Conservation (phyloP, 768 basidiomycete genomes). For the Auricularia sp. region DNA sequence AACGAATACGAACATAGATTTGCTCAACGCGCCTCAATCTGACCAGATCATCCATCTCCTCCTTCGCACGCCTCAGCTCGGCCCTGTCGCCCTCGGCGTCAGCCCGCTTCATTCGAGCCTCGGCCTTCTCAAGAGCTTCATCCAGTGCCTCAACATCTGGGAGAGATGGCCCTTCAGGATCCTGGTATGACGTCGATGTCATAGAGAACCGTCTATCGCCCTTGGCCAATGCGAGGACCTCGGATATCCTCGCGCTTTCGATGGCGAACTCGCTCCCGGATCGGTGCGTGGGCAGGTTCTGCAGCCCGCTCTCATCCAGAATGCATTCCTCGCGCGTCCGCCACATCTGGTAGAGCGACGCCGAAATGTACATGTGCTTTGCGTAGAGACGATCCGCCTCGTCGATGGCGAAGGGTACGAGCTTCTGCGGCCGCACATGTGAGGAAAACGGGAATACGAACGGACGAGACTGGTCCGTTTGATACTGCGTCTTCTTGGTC, state of each 20-base stretch:
- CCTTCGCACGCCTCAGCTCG: constrained; percentile 54
- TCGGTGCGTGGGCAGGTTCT: constrained; percentile 45
- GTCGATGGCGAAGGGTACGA: constrained; percentile 93
- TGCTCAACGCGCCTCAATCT: constrained; percentile 82
- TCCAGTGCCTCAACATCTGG: constrained; percentile 65
- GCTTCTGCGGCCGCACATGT: constrained; percentile 36
- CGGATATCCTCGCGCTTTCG: constrained; percentile 7
- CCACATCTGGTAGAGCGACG: constrained; percentile 91
- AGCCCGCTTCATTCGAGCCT: constrained; percentile 38
- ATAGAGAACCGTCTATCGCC: not conserved
- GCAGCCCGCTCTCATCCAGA: constrained; percentile 82
- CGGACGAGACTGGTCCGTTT: constrained; percentile 88
- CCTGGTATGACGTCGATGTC: constrained; percentile 35
- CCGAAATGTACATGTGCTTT: constrained; percentile 81
- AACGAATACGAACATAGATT: constrained; percentile 63
- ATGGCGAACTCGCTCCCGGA: constrained; percentile 36
- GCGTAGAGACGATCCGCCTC: constrained; percentile 89
- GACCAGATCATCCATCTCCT: constrained; percentile 70
- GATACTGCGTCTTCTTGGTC: constrained; percentile 97
- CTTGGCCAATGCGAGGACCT: not conserved
- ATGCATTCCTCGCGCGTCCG: constrained; percentile 91
- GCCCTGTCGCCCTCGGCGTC: constrained; percentile 25
- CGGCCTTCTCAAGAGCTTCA: constrained; percentile 61
- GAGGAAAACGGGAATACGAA: constrained; percentile 94
- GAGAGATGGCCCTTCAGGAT: constrained; percentile 34